These are phyloP conservation scores for Trichosanthes truncata DNA, from an alignment of 306 rosid genomes.

Conservation along the genomic window DNA sequence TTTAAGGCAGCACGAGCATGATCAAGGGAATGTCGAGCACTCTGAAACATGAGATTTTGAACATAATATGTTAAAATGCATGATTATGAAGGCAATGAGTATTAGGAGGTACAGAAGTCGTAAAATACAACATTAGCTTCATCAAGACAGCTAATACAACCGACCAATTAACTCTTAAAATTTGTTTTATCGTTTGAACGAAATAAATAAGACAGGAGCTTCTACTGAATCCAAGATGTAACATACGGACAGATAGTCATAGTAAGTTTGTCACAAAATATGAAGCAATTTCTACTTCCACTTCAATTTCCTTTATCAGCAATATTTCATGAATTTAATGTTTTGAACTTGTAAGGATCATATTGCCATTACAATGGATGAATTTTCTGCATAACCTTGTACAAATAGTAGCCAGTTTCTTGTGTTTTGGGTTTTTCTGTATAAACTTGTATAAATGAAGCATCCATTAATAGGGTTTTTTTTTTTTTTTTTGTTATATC, in stretches of 20 bases:
- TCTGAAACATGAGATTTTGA: slow-evolving; percentile 31
- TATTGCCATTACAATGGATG: neutral
- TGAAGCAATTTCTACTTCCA: neutral
- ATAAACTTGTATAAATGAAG: neutral
- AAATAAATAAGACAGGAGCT: neutral
- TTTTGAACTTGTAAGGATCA: neutral
- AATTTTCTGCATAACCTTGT: neutral
- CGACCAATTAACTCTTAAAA: neutral
- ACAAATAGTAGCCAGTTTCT: neutral
- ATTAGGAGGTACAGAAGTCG: neutral
- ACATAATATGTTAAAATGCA: neutral
- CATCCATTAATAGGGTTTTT: neutral
- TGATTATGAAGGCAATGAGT: neutral
- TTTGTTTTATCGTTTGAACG: neutral
- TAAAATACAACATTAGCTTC: neutral
- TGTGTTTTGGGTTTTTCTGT: neutral
- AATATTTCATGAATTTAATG: neutral
- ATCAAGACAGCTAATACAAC: neutral
- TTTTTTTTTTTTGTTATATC: neutral
- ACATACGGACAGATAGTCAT: neutral
- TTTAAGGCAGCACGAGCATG: slow-evolving; percentile 81
- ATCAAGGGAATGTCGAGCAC: slow-evolving; percentile 40
- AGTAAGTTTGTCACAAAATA: neutral
- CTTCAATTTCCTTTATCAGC: neutral
- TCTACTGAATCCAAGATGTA: neutral